These are phyloP conservation scores for Salvia hispanica DNA, from an alignment of 257 asterid genomes.

Conservation along the genomic window DNA sequence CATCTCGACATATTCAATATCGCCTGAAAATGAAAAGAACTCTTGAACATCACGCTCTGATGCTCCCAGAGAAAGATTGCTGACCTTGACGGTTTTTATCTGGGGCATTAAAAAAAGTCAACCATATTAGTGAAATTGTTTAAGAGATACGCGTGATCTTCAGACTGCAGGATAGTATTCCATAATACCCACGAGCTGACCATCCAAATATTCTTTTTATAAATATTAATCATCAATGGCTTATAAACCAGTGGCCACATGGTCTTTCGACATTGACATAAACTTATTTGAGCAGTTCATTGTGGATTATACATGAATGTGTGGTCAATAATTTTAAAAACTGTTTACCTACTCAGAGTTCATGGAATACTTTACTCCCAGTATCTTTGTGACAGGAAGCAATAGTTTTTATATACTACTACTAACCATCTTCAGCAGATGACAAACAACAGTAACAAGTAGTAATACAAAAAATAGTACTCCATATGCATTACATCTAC, in stretches of 20 bases:
- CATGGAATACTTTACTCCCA: not conserved
- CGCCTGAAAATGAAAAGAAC: slow-evolving; percentile 96
- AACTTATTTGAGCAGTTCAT: slow-evolving; percentile 8
- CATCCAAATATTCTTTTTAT: not conserved
- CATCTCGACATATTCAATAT: slow-evolving; percentile 91
- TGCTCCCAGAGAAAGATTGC: slow-evolving; percentile 88
- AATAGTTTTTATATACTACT: slow-evolving; percentile 2
- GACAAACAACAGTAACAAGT: not conserved
- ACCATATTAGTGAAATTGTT: not conserved
- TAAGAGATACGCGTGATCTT: not conserved
- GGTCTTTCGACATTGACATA: not conserved
- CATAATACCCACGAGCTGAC: not conserved
- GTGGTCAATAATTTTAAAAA: not conserved
- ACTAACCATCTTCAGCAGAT: slow-evolving; percentile 9
- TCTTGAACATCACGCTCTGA: slow-evolving; percentile 77
- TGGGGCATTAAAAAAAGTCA: slow-evolving; percentile 34
- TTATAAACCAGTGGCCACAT: not conserved
- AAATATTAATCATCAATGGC: slow-evolving; percentile 9
- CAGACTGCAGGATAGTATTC: not conserved
- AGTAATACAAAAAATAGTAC: not conserved
- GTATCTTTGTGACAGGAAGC: not conserved
- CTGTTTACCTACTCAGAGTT: not conserved
- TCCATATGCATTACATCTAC: not conserved
- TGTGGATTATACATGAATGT: not conserved
- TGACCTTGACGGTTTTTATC: slow-evolving; percentile 82